Evolutionary conservation across 148 eudicot genomes (phyloP), one percentile per base, ranked within the genome.

Genomic region (Suaeda aralocaspica): DNA sequence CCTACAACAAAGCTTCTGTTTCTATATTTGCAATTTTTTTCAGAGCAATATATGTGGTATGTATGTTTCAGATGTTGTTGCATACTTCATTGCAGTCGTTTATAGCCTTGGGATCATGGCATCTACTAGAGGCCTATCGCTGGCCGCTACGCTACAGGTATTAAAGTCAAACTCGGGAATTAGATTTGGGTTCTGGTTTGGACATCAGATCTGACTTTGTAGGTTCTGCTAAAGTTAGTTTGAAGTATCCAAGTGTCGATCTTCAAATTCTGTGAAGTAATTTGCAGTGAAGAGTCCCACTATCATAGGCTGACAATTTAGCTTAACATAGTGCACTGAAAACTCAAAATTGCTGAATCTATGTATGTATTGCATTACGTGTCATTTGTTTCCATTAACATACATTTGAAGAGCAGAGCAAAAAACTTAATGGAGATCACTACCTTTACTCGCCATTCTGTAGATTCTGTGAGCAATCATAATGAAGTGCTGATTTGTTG

Each of bases 61-160:
- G 34, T 51, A 71, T 63, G 25, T 25, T 24, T 25, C 78, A 94
- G 99, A 95, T 77, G 90, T 89, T 69, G 96, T 95, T 68, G 97
- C 97, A 45, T 77, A 85, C 90, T 95, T 77, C 89, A 85, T 26
- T 95, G 99, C 84, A 95, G 99, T 82, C 84, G 99, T 21, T 89
- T n/a, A 69, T 52, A 91, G 97, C 77, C 96, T 95, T 72, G 97
- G 99, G 57, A 88, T 95, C 74, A 89, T 91, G 96, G 97, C 99
- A 45, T 89, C 99, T 36, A 86, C 93, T 60, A 89, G 96, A 86
- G 99, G 99, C 55, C 90, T 84, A 80, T 95, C 64, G 90, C 88
- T 71, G 97, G 99, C 73, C 88, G 99, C 74, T 95, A 64, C 56
- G 82, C 78, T 95, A 67, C 92, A 95, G 97, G 99, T 77, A 36